A percentile compares a stretch with the other conserved stretches of the same genome.
Conservation (phyloP, 345 rosid species). For the Jatropha curcas region DNA sequence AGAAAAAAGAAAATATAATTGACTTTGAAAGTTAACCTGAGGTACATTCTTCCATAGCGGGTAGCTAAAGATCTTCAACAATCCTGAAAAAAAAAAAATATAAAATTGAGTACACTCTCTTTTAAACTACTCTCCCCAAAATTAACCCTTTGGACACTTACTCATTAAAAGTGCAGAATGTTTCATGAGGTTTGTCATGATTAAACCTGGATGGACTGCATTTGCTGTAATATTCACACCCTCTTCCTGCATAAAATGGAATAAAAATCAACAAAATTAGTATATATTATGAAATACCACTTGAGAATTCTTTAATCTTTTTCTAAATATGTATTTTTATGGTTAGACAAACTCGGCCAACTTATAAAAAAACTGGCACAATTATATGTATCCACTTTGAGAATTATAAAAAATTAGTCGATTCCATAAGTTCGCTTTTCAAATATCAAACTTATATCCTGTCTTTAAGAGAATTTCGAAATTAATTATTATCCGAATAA, state of each 20-base stretch:
- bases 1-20: too few relatives aligned
- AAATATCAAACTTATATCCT: too few relatives aligned
- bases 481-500: too few relatives aligned
- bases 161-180: constrained; percentile 66
- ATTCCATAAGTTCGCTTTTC: too few relatives aligned
- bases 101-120: background rate
- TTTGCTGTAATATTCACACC: constrained; percentile 80
- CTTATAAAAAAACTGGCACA: too few relatives aligned
- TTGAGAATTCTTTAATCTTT: too few relatives aligned
- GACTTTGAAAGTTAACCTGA: constrained; percentile 53
- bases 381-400: too few relatives aligned
- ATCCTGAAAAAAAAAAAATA: constrained; percentile 38
- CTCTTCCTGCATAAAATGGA: constrained; percentile 52
- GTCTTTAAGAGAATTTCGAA: too few relatives aligned
- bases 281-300: background rate
- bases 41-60: constrained; percentile 83
- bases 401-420: too few relatives aligned
- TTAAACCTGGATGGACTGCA: constrained; percentile 88
- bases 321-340: too few relatives aligned
- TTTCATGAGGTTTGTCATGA: constrained; percentile 81
- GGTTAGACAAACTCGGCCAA: too few relatives aligned
- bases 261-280: background rate
- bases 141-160: constrained; percentile 17
- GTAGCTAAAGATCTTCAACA: constrained; percentile 55
- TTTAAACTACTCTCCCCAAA: background rate